Conservation (phyloP, 1,139 yeast species). For the Zhuliangozyma blackwelliae region DNA sequence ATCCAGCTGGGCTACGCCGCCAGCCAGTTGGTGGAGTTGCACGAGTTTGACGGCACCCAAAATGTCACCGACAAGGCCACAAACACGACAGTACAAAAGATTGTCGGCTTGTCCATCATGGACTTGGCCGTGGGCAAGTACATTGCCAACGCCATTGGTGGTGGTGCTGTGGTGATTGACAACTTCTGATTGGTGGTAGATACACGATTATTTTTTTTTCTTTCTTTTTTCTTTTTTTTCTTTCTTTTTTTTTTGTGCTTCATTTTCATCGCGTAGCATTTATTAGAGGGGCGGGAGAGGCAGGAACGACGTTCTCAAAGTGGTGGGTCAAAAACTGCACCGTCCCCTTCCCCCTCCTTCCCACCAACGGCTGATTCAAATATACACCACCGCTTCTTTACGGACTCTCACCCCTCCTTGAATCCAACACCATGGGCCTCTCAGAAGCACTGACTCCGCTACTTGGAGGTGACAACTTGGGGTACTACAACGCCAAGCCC, state of each 20-base stretch:
- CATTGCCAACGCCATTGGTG: conserved; percentile 14
- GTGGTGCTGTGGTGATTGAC: conserved; percentile 9
- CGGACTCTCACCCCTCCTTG: too few species aligned
- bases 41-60: conserved; percentile 22
- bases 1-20: conserved; percentile 38
- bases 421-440: conserved; percentile 1
- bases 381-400: too few species aligned
- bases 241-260: too few species aligned
- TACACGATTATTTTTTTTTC: too few species aligned
- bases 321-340: too few species aligned
- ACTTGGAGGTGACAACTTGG: conserved; percentile 11
- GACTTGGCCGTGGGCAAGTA: conserved; percentile 46
- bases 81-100: conserved; percentile 42
- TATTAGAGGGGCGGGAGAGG: too few species aligned
- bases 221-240: too few species aligned
- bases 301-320: too few species aligned
- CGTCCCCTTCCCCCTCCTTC: too few species aligned
- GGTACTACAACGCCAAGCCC: conserved; percentile 7
- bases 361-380: too few species aligned
- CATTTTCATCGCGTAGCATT: too few species aligned
- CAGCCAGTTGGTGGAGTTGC: conserved; percentile 42
- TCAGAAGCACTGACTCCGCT: conserved; percentile 8
- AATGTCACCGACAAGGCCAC: conserved; percentile 8
- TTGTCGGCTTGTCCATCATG: conserved; percentile 63
- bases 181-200: conserved; percentile 9